Base-by-base conservation (phyloP, 2,329 filamentous ascomycete genomes). In the Pseudogymnoascus sp. region DNA sequence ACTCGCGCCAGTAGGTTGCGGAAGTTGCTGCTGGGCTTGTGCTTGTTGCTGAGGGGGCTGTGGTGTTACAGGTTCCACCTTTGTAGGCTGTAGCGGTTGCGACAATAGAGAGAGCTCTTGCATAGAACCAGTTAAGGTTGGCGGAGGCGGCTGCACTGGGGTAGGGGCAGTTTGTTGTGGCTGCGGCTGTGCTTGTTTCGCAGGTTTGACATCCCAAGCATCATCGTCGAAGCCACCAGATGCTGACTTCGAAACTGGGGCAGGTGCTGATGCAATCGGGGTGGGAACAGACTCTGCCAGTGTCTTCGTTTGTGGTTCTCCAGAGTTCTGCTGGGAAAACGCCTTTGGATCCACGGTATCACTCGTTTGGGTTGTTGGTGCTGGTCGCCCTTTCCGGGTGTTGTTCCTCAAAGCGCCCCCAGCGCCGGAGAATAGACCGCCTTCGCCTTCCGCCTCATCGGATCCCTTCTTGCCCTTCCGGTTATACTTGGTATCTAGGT, bases 121-220 rank as follows among this genome's bases (percentile, higher is more conserved):
- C 75, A 91, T 81, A 3, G 90, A 88, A 5, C 89, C 90, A 25
- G 89, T 88, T 63, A 90, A 77, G 23, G 81, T 76, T 42, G 81
- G 80, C 62, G 77, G 70, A 12, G 79, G 71, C 21, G 77, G 71
- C n/a, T 77, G 69, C 31, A 79, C 69, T 40, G 77, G 71, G 59
- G 79, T 66, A 49, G 74, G 73, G 53, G 68, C 66, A 36, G 75
- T 68, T 21, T 80, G 69, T 34, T 74, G 63, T 60, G 75, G 66
- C 67, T 71, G 67, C 60, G 70, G 62, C 60, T 87, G 67, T 60
- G 70, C 62, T 61, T 87, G 83, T 72, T 86, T 88, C 12, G 88
- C 84, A 16, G 91, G 90, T 77, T 97, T 97, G 60, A 96, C 88
- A 71, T 96, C 91, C 95, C 95, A 99, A 7, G 95, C 95, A 78